A percentile compares a stretch with the other conserved stretches of the same genome.
Evolutionary conservation across 768 basidiomycete genomes (phyloP).

Genomic region (Lactarius hengduanensis): DNA sequence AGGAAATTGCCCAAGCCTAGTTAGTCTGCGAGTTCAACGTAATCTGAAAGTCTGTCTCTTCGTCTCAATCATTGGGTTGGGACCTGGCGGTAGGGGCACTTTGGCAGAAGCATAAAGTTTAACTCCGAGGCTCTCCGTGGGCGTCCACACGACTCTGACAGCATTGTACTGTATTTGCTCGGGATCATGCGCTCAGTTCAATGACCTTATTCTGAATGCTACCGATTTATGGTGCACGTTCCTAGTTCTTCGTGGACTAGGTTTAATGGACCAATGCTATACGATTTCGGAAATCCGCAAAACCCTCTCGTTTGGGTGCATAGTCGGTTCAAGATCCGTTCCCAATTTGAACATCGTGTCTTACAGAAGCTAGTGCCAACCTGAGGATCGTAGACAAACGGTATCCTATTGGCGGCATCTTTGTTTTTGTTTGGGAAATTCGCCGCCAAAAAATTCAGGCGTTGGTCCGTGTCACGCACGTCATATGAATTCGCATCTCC

Average conservation of each 20-base stretch:
- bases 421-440: neutral
- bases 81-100: too few relatives aligned
- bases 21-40: too few relatives aligned
- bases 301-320: neutral
- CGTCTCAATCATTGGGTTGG: too few relatives aligned
- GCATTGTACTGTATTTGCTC: neutral
- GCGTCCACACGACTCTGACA: too few relatives aligned
- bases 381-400: neutral
- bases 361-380: neutral
- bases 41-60: too few relatives aligned
- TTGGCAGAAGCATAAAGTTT: too few relatives aligned
- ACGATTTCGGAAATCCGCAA: neutral
- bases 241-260: neutral
- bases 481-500: neutral
- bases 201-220: neutral
- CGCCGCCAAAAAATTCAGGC: neutral
- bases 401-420: neutral
- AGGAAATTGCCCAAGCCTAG: too few relatives aligned
- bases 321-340: neutral
- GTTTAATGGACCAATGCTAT: neutral
- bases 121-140: too few relatives aligned
- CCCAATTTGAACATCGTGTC: neutral
- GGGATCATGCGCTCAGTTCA: neutral
- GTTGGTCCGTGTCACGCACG: neutral
- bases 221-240: neutral